phyloP scores from a whole-genome alignment of 2,329 filamentous ascomycete species.

The Ceratocystis diversiconidia region DNA sequence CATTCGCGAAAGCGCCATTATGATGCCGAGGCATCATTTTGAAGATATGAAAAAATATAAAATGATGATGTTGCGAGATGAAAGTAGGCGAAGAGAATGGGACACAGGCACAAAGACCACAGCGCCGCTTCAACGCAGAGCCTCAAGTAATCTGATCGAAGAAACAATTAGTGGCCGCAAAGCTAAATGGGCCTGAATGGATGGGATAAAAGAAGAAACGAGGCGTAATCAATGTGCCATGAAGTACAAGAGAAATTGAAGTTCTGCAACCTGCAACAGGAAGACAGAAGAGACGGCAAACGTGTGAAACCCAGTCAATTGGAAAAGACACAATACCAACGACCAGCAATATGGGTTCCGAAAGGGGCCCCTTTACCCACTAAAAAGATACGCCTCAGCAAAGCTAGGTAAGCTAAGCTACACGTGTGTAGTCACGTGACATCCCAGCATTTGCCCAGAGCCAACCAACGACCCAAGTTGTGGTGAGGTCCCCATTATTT shows the following conservation, averaged over 20 bases:
- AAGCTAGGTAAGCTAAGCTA: background rate
- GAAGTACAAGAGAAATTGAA: background rate
- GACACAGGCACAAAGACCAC: background rate
- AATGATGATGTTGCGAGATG: background rate
- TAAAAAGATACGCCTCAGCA: conserved; percentile 11
- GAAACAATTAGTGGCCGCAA: background rate
- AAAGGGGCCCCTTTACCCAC: conserved; percentile 17
- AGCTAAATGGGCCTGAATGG: background rate
- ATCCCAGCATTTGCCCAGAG: too few species aligned
- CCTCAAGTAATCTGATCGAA: background rate
- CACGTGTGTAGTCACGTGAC: conserved; percentile 8
- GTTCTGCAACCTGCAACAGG: background rate
- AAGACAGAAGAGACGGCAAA: background rate
- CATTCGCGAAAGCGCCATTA: conserved; percentile 61
- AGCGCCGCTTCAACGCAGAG: background rate
- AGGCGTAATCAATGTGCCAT: background rate
- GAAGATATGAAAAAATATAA: conserved; percentile 22
- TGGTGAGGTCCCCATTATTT: background rate
- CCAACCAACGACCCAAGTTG: background rate
- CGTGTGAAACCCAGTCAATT: conserved; percentile 3
- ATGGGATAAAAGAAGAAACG: background rate
- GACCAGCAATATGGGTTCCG: background rate
- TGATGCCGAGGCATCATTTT: conserved; percentile 81
- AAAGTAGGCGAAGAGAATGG: background rate
- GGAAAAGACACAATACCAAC: conserved; percentile 14